Evolutionary conservation across 306 rosid genomes (phyloP).

Genomic region (Lupinus albus): DNA sequence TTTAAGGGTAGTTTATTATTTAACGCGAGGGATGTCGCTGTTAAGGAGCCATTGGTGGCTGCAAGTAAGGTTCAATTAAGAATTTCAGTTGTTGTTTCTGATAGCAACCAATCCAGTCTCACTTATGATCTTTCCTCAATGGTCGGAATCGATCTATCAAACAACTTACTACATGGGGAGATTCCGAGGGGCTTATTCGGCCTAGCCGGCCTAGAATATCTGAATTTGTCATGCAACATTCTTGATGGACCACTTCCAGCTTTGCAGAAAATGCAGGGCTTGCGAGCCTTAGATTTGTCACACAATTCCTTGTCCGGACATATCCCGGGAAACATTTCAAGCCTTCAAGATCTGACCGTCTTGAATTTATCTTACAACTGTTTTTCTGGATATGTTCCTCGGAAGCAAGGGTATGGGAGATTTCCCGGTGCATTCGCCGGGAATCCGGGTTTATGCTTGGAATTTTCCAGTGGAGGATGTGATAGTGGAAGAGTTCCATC

Average conservation of each 20-base stretch:
- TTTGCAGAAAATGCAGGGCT: slow-evolving; percentile 75
- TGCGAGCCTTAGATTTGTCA: slow-evolving; percentile 84
- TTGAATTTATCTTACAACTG: slow-evolving; percentile 84
- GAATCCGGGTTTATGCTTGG: slow-evolving; percentile 88
- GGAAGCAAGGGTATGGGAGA: slow-evolving; percentile 71
- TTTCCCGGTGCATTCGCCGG: slow-evolving; percentile 98
- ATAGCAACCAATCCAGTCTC: slow-evolving; percentile 68
- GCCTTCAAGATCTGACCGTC: slow-evolving; percentile 59
- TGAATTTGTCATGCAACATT: slow-evolving; percentile 79
- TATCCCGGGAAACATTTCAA: slow-evolving; percentile 81
- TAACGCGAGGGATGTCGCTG: slow-evolving; percentile 46
- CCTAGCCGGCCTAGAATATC: slow-evolving; percentile 70
- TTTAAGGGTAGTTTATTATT: slow-evolving; percentile 61
- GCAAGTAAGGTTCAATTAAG: slow-evolving; percentile 48
- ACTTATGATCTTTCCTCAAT: slow-evolving; percentile 63
- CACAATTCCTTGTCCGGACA: slow-evolving; percentile 89
- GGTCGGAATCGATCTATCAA: slow-evolving; percentile 81
- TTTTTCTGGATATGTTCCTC: slow-evolving; percentile 79
- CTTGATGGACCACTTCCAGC: slow-evolving; percentile 72
- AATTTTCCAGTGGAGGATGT: slow-evolving; percentile 66
- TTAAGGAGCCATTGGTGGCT: not conserved
- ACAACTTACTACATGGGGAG: slow-evolving; percentile 72
- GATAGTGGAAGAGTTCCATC: slow-evolving; percentile 50
- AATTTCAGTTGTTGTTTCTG: slow-evolving; percentile 62
- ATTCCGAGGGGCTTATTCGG: slow-evolving; percentile 80